phyloP scores from a whole-genome alignment of 2,329 filamentous ascomycete species.

The Anisogramma anomala region DNA sequence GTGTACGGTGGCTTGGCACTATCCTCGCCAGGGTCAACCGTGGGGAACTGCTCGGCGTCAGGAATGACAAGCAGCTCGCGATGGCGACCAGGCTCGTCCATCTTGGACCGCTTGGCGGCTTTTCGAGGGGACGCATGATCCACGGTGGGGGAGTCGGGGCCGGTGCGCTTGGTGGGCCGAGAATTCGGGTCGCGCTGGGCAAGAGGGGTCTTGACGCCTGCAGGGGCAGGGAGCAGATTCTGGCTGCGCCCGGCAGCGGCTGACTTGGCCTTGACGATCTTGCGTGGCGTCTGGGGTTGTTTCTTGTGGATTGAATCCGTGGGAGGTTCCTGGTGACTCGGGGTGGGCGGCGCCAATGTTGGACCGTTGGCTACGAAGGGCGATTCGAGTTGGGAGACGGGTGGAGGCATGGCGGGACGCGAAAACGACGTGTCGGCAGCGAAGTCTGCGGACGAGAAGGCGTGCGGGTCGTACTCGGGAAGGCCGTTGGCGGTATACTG shows the following conservation, averaged over 20 bases:
- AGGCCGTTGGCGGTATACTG: constrained; percentile 6
- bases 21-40: constrained; percentile 58
- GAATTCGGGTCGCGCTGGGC: constrained; percentile 12
- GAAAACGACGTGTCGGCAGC: constrained; percentile 10
- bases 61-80: constrained; percentile 36
- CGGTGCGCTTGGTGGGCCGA: constrained; percentile 5
- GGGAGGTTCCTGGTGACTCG: constrained; percentile 2
- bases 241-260: constrained; percentile 6
- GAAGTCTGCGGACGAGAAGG: constrained; percentile 8
- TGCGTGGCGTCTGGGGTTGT: constrained; percentile 12
- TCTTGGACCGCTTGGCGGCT: constrained; percentile 12
- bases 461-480: constrained; percentile 2
- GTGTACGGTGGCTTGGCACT: constrained; percentile 82
- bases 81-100: constrained; percentile 13
- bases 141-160: constrained; percentile 12
- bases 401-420: constrained; percentile 7
- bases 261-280: constrained; percentile 10
- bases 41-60: constrained; percentile 66
- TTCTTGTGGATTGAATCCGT: constrained; percentile 14
- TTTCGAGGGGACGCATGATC: constrained; percentile 12
- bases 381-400: constrained; percentile 7
- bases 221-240: constrained; percentile 10
- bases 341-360: constrained; percentile 9
- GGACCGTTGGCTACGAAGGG: constrained; percentile 11
- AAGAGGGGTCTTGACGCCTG: constrained; percentile 10